A percentile compares a stretch with the other conserved stretches of the same genome.
Evolutionary conservation across 306 rosid genomes (phyloP).

Genomic region (Cucumis hystrix): DNA sequence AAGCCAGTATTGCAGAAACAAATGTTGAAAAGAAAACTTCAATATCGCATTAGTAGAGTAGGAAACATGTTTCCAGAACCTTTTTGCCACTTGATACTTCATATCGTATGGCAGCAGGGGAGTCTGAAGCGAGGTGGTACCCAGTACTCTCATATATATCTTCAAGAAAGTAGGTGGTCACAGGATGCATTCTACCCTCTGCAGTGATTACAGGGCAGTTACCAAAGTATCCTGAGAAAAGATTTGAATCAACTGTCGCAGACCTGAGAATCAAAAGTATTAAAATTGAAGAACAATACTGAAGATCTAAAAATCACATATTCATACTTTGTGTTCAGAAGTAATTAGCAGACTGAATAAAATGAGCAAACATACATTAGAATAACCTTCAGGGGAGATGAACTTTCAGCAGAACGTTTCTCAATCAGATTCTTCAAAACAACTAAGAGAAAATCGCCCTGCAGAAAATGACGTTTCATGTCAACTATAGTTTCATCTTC

Average conservation of each 20-base stretch:
- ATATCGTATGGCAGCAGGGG: constrained; percentile 51
- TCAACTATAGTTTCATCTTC: neutral
- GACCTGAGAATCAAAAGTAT: constrained; percentile 43
- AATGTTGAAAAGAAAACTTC: neutral
- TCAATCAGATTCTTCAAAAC: constrained; percentile 66
- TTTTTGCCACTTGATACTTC: constrained; percentile 36
- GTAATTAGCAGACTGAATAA: neutral
- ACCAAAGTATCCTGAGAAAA: constrained; percentile 76
- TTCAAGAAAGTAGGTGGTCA: constrained; percentile 73
- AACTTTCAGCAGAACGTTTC: constrained; percentile 43
- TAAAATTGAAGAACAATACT: constrained; percentile 2
- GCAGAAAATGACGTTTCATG: constrained; percentile 11
- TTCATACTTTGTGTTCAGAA: neutral
- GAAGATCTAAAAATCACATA: neutral
- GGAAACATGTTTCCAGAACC: constrained; percentile 20
- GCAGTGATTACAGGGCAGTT: constrained; percentile 88
- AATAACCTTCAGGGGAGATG: constrained; percentile 64
- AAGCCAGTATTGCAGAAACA: neutral
- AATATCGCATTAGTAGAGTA: neutral
- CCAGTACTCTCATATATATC: constrained; percentile 65
- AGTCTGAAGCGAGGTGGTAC: constrained; percentile 74
- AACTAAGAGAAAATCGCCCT: constrained; percentile 90
- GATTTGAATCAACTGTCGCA: constrained; percentile 89
- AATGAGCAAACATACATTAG: constrained; percentile 46
- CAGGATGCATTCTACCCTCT: constrained; percentile 86